Evolutionary conservation across 2,329 filamentous ascomycete species (phyloP), one percentile per base, ranked within the genome.

Genomic region (Fusarium longipes): DNA sequence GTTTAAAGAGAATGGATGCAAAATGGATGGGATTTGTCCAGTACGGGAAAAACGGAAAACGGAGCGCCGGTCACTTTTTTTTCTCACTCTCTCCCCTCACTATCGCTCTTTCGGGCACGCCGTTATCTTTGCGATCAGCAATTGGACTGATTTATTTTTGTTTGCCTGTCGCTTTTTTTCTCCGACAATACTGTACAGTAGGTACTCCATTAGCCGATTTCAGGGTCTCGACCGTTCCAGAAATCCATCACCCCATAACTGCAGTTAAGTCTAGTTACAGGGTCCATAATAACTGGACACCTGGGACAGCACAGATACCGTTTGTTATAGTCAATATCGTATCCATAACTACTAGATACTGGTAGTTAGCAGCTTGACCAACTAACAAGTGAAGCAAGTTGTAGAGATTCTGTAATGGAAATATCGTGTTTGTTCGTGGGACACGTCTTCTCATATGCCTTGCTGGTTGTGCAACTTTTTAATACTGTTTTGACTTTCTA

Each of bases 191-290:
- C n/a, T n/a, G n/a, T n/a, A n/a, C n/a, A n/a, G n/a, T n/a, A n/a
- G n/a, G n/a, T n/a, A 25, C 52, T 33, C 24, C 24, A 35, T 60
- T 59, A 55, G 53, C 62, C 49, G 36, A 14, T 58, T 42, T 50
- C 30, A 53, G 42, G 62, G 66, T 67, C 66, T 69, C 62, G 66
- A 59, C 65, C 57, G 53, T 67, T 69, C 66, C 57, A 66, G 55
- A 48, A 48, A 48, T 27, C 38, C 38, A 18, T 52, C 12, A 36
- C 33, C 32, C 43, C 52, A 27, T 36, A 42, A 27, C 11, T 27
- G 11, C 27, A 27, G 27, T 27, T 24, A 39, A 29, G 18, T 36
- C 27, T 22, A 27, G 10, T 29, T n/a, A 22, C n/a, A 32, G 25
- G 12, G n/a, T 50, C 17, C 29, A 33, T 35, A 15, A 18, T 48